These are phyloP conservation scores for Phytophthora parvispora DNA, from an alignment of 352 stramenopile species.

Conservation along the genomic window DNA sequence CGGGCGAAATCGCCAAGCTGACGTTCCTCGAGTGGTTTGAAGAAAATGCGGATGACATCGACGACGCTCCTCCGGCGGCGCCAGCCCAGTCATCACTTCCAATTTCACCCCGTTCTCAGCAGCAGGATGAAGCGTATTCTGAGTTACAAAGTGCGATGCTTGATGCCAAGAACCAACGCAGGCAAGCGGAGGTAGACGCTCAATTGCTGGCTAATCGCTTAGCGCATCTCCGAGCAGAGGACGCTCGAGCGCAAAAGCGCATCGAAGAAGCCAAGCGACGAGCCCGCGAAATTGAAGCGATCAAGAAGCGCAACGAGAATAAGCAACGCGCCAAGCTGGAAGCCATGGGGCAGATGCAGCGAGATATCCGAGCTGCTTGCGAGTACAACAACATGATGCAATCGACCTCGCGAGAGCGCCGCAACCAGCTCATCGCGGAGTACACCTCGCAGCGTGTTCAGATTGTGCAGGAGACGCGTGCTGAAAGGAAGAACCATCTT, in stretches of 20 bases:
- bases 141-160: slow-evolving; percentile 69
- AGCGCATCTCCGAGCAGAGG: slow-evolving; percentile 66
- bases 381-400: slow-evolving; percentile 67
- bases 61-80: slow-evolving; percentile 18
- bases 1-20: slow-evolving; percentile 73
- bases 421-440: slow-evolving; percentile 51
- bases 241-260: slow-evolving; percentile 61
- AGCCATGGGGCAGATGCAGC: slow-evolving; percentile 59
- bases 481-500: slow-evolving; percentile 53
- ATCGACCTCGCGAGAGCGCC: slow-evolving; percentile 46
- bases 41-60: slow-evolving; percentile 71
- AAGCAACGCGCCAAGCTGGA: slow-evolving; percentile 61
- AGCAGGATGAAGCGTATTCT: slow-evolving; percentile 42
- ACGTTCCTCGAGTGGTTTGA: slow-evolving; percentile 84
- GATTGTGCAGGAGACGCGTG: slow-evolving; percentile 61
- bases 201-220: slow-evolving; percentile 74
- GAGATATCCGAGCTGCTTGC: slow-evolving; percentile 58
- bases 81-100: background rate
- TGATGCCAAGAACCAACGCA: slow-evolving; percentile 55
- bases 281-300: slow-evolving; percentile 62
- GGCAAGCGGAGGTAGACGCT: slow-evolving; percentile 62
- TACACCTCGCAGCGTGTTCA: slow-evolving; percentile 57
- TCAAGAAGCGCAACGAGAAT: slow-evolving; percentile 73
- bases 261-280: slow-evolving; percentile 80
- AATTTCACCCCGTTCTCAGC: slow-evolving; percentile 18